These are phyloP conservation scores for Meyerozyma smithsonii DNA, from an alignment of 1,139 yeast species.

Conservation along the genomic window DNA sequence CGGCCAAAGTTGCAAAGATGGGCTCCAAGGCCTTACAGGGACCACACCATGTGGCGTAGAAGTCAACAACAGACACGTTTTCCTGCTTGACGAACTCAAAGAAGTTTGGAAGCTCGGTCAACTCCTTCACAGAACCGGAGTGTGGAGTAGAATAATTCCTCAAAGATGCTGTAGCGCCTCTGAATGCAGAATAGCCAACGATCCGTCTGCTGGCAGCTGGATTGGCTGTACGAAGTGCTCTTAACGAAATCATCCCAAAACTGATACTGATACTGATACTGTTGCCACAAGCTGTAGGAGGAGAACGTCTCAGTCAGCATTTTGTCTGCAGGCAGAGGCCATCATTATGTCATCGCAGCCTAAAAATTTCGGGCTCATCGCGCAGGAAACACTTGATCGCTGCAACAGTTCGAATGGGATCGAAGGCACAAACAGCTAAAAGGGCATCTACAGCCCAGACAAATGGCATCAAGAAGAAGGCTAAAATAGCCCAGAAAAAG, in stretches of 20 bases:
- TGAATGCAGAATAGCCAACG: background rate
- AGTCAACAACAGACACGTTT: slow-evolving; percentile 35
- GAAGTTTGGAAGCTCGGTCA: slow-evolving; percentile 11
- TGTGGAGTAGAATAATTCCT: background rate
- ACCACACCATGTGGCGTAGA: slow-evolving; percentile 46
- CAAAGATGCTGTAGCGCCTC: background rate
- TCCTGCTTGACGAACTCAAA: slow-evolving; percentile 19
- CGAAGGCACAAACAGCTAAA: slow-evolving; percentile 1
- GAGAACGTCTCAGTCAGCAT: no score
- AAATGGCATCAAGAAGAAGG: background rate
- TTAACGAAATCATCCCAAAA: background rate
- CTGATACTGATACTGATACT: no score
- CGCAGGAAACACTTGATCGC: background rate
- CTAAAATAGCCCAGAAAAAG: background rate
- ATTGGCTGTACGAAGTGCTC: background rate
- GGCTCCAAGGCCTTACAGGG: slow-evolving; percentile 44
- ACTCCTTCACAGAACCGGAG: background rate
- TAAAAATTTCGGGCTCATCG: slow-evolving; percentile 1
- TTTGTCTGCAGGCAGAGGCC: background rate
- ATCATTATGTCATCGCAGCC: slow-evolving; percentile 1
- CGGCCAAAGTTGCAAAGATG: slow-evolving; percentile 30
- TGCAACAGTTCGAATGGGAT: background rate
- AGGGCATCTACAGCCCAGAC: background rate
- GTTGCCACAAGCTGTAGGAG: no score
- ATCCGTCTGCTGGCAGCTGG: background rate